Percentiles rank a stretch among this genome's conserved stretches.
Conservation (phyloP, 148 eudicot species). For the Fagopyrum homotropicum region DNA sequence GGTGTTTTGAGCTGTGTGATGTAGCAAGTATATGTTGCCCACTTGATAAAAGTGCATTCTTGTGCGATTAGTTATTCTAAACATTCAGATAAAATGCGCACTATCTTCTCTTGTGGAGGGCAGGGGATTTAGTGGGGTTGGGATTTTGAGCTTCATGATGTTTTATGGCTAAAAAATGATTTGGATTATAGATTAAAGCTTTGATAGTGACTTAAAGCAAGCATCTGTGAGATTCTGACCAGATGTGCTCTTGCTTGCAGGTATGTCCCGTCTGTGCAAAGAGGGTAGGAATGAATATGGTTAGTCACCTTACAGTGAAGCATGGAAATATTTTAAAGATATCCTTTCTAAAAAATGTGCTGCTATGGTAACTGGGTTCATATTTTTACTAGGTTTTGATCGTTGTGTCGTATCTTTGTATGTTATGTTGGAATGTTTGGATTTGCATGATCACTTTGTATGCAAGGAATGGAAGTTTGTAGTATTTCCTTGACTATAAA, state of each 20-base stretch:
- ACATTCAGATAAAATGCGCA: neutral
- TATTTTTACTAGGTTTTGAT: neutral
- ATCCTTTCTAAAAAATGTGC: slow-evolving; percentile 49
- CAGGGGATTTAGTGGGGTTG: slow-evolving; percentile 4
- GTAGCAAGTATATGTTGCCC: neutral
- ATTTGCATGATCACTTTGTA: neutral
- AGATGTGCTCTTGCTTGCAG: slow-evolving; percentile 37
- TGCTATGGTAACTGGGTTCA: slow-evolving; percentile 8
- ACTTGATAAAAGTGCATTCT: slow-evolving; percentile 7
- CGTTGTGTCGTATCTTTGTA: neutral
- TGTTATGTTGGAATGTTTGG: neutral
- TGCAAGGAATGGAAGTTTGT: neutral
- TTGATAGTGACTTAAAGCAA: slow-evolving; percentile 7
- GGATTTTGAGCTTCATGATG: neutral
- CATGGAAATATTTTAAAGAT: slow-evolving; percentile 81
- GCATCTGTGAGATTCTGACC: neutral
- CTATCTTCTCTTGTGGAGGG: slow-evolving; percentile 12
- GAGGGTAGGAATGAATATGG: slow-evolving; percentile 76
- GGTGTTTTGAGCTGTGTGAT: neutral
- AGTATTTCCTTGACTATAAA: slow-evolving; percentile 44
- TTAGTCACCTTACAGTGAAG: slow-evolving; percentile 76
- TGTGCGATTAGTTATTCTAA: neutral
- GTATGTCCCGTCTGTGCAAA: slow-evolving; percentile 83
- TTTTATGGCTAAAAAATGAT: neutral
- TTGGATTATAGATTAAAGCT: neutral